Evolutionary conservation across 306 rosid genomes (phyloP).

Genomic region (Fagus crenata): DNA sequence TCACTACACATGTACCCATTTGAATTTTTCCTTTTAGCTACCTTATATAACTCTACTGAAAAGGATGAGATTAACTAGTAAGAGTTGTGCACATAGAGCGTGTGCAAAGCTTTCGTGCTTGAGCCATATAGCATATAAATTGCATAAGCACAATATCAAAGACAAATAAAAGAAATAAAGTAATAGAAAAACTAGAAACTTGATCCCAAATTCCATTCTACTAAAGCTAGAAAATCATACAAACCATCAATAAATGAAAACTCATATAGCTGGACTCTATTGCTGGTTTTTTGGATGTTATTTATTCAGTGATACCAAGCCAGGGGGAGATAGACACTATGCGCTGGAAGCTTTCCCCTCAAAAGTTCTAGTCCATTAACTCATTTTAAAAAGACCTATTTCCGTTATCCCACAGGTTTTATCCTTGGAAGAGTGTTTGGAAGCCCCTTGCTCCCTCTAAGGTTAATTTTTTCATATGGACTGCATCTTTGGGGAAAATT

Average conservation of each 20-base stretch:
- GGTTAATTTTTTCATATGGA: too few species aligned
- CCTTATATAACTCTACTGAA: neutral
- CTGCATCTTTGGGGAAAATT: too few species aligned
- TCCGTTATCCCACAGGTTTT: too few species aligned
- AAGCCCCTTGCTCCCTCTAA: too few species aligned
- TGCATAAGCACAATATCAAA: neutral
- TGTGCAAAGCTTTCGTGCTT: neutral
- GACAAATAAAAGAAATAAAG: neutral
- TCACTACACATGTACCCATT: neutral
- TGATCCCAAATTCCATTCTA: slow-evolving; percentile 8
- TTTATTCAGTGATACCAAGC: too few species aligned
- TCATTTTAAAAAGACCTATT: too few species aligned
- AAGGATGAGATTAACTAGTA: neutral
- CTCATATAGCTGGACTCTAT: neutral
- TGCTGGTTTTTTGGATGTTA: too few species aligned
- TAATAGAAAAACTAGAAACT: neutral
- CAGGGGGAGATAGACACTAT: too few species aligned
- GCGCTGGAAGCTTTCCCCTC: too few species aligned
- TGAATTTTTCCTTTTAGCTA: neutral
- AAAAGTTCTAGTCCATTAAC: too few species aligned
- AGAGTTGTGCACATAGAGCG: neutral
- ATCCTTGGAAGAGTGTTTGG: too few species aligned
- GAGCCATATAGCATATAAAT: neutral
- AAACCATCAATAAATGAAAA: slow-evolving; percentile 19
- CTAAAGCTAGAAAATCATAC: slow-evolving; percentile 2